These are phyloP conservation scores for Fusarium sp. DNA, from an alignment of 2,329 filamentous ascomycete species.

Conservation along the genomic window DNA sequence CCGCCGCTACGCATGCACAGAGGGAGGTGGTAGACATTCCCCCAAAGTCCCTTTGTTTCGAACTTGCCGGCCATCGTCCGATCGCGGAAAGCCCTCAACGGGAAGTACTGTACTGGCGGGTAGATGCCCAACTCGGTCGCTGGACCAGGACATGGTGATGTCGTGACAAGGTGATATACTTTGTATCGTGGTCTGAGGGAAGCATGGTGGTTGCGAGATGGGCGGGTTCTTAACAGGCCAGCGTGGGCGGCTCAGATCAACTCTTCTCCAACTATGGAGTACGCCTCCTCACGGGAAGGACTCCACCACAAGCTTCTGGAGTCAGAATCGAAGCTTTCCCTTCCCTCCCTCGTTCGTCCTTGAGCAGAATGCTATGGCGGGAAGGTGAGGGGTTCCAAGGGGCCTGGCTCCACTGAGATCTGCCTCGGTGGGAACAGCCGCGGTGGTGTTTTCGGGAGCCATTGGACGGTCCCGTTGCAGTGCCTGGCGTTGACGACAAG, in stretches of 20 bases:
- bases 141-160: neutral
- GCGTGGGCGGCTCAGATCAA: slow-evolving; percentile 41
- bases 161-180: neutral
- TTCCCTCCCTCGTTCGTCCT: slow-evolving; percentile 36
- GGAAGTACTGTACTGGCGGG: neutral
- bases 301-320: slow-evolving; percentile 45
- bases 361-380: slow-evolving; percentile 42
- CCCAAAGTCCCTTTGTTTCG: slow-evolving; percentile 36
- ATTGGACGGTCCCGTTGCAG: slow-evolving; percentile 39
- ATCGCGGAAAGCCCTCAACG: slow-evolving; percentile 28
- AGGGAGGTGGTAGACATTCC: slow-evolving; percentile 8
- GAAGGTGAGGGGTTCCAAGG: slow-evolving; percentile 44
- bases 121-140: slow-evolving; percentile 1
- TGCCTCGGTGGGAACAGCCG: slow-evolving; percentile 42
- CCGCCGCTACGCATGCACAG: slow-evolving; percentile 31
- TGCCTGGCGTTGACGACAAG: slow-evolving; percentile 34
- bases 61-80: slow-evolving; percentile 35
- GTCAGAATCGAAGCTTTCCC: slow-evolving; percentile 44
- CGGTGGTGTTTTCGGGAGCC: slow-evolving; percentile 41
- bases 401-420: slow-evolving; percentile 42
- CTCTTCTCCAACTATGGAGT: slow-evolving; percentile 43
- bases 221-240: slow-evolving; percentile 30
- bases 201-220: slow-evolving; percentile 19
- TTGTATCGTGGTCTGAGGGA: slow-evolving; percentile 16
- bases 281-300: slow-evolving; percentile 43